phyloP scores from a whole-genome alignment of 768 basidiomycete genomes.

The Suillus decipiens region DNA sequence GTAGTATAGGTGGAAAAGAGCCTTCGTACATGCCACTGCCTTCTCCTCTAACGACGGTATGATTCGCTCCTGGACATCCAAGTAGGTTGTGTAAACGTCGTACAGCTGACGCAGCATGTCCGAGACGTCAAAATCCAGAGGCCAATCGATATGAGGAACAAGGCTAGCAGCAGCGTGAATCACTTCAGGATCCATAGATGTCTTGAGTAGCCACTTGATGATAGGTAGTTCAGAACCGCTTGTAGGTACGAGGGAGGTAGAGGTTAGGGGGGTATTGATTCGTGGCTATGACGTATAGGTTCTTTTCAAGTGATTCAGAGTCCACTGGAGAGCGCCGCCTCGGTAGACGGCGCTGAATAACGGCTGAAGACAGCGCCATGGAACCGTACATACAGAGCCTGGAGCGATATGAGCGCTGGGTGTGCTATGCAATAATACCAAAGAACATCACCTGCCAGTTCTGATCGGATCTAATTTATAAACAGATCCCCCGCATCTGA shows the following conservation, averaged over 20 bases:
- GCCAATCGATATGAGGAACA: neutral
- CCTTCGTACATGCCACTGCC: neutral
- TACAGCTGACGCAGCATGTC: neutral
- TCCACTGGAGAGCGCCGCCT: neutral
- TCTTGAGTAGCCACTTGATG: constrained; percentile 23
- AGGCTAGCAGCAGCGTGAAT: neutral
- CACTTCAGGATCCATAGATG: constrained; percentile 20
- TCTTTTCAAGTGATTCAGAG: neutral
- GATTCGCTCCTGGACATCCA: neutral
- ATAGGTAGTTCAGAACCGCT: neutral
- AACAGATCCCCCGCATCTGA: too few species aligned
- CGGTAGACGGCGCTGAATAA: neutral
- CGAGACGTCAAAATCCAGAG: neutral
- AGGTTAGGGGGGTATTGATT: neutral
- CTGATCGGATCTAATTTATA: too few species aligned
- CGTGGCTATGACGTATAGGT: neutral
- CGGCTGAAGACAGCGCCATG: neutral
- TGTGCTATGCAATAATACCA: neutral
- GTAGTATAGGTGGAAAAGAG: too few species aligned
- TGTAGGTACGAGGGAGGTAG: neutral
- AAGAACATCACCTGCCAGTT: neutral
- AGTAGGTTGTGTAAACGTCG: neutral
- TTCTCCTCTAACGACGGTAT: neutral
- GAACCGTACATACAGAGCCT: neutral
- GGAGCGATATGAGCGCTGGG: neutral